A percentile compares a stretch with the other conserved stretches of the same genome.
phyloP scores from a whole-genome alignment of 345 rosid species.

The Durio zibethinus region DNA sequence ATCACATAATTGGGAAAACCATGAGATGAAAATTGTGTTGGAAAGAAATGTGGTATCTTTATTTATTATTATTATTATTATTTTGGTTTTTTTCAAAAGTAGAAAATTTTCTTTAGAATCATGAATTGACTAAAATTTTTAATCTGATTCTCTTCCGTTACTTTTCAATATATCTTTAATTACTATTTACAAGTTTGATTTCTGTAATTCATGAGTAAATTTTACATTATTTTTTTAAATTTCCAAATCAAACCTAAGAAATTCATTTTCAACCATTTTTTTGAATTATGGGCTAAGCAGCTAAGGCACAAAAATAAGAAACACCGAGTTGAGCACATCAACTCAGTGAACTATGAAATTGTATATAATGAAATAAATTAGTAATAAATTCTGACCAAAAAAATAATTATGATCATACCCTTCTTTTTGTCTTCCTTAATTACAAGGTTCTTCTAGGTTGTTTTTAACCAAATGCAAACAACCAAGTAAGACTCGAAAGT shows the following conservation, averaged over 20 bases:
- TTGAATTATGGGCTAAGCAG: background rate
- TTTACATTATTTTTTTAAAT: background rate
- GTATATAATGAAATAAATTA: background rate
- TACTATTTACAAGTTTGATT: no score
- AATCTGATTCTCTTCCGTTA: no score
- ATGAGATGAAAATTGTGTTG: background rate
- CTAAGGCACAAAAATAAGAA: background rate
- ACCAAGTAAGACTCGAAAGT: conserved; percentile 5
- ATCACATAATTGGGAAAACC: background rate
- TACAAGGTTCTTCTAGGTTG: no score
- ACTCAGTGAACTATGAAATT: background rate
- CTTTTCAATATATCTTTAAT: no score
- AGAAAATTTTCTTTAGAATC: no score
- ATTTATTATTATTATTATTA: no score
- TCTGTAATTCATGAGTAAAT: no score
- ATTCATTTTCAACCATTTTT: background rate
- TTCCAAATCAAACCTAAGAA: background rate
- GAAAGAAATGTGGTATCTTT: no score
- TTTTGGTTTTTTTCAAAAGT: background rate
- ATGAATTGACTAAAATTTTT: no score
- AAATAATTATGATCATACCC: no score
- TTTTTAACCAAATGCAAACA: background rate
- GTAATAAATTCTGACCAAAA: no score
- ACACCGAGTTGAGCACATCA: background rate
- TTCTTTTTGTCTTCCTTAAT: no score